Percentiles rank a stretch among this genome's conserved stretches.
Conservation (phyloP, 768 basidiomycete genomes). For the Phanerochaete carnosa region DNA sequence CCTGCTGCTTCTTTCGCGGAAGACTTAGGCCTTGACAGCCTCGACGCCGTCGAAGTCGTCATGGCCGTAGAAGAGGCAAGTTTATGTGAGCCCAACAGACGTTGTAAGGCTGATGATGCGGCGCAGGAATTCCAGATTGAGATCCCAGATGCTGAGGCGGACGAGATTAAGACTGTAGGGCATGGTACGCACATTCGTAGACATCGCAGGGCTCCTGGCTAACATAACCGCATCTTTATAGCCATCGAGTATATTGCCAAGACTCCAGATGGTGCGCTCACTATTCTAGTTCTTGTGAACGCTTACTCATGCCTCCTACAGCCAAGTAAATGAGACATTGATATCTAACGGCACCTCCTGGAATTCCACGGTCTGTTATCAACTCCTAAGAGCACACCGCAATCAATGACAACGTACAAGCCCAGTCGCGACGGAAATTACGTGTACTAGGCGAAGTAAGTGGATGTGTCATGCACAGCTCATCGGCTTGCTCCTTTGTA, state of each 20-base stretch:
- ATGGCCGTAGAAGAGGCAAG: constrained; percentile 95
- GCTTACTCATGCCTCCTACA: background rate
- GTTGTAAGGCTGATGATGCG: background rate
- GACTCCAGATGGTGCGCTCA: constrained; percentile 42
- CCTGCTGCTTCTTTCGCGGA: constrained; percentile 63
- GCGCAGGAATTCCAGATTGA: constrained; percentile 92
- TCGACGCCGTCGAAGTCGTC: constrained; percentile 97
- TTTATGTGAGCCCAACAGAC: background rate
- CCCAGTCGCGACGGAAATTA: background rate
- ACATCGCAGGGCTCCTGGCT: constrained; percentile 13
- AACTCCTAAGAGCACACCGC: background rate
- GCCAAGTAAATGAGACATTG: background rate
- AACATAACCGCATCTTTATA: constrained; percentile 29
- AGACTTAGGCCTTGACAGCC: constrained; percentile 90
- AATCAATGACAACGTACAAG: background rate
- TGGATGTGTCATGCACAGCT: background rate
- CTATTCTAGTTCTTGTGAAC: background rate
- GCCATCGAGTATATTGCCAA: constrained; percentile 95
- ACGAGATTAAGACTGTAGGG: constrained; percentile 87
- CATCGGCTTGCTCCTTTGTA: background rate
- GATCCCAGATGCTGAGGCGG: constrained; percentile 96
- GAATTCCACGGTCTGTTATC: background rate
- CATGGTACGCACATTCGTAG: constrained; percentile 59
- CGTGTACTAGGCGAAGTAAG: background rate
- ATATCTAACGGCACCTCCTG: background rate